Evolutionary conservation across 306 rosid species (phyloP), one percentile per base, ranked within the genome.

Genomic region (Purshia tridentata): DNA sequence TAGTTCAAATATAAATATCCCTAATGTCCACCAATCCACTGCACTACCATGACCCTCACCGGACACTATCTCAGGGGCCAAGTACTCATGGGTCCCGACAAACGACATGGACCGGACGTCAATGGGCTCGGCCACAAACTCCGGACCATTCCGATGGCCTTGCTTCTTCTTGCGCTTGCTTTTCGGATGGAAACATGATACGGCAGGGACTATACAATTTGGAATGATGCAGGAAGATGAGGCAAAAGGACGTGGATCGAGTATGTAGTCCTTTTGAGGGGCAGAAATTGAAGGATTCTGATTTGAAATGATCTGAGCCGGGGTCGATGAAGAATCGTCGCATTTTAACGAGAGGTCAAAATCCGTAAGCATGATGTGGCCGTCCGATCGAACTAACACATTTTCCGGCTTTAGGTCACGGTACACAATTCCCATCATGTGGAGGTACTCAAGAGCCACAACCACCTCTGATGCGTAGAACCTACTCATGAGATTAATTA

Each of bases 401-500:
- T 91, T 91, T 78, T 91, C 97, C 0, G 97, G 97, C 76, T 91
- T 91, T 0, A 91, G 81, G 83, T 91, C 97, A 68, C 97, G 97
- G 71, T 91, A 91, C 45, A 91, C 92, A 53, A 91, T 88, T 51
- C 97, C 97, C 84, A 88, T n/a, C 97, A 91, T 91, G 88, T 91
- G 97, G 75, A 91, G 97, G 80, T 91, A 91, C 70, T 91, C 97
- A 6, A 91, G 70, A 52, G 97, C 92, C 64, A 89, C 89, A 52
- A 91, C 74, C 48, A 91, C 92, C 80, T 91, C 97, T 8, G 95
- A 85, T 15, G 91, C 95, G 23, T 89, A 91, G 81, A 91, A 91
- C 79, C 95, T 91, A 90, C 65, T 60, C 48, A 80, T n/a, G 37
- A 74, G 29, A 56, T 56, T 5, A 22, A 56, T 44, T 9, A 56